Conservation (phyloP, 768 basidiomycete genomes). For the Termitomyces eurrhizus region DNA sequence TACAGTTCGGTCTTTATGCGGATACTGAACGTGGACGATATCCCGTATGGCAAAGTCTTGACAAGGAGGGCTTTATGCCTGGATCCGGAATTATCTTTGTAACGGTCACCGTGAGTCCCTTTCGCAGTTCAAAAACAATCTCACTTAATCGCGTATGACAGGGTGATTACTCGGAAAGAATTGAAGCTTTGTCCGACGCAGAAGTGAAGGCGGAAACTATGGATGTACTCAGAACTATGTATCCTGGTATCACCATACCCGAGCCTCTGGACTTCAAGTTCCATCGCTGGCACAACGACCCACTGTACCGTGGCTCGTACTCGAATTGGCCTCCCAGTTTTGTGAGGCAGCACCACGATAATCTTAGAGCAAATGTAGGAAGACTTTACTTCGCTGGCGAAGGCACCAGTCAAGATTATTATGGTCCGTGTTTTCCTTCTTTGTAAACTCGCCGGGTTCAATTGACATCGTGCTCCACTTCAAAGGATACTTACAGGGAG, state of each 20-base stretch:
- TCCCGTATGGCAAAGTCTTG: conserved; percentile 65
- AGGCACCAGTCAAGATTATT: conserved; percentile 54
- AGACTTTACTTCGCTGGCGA: conserved; percentile 66
- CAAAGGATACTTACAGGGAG: conserved; percentile 53
- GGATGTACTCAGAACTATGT: conserved; percentile 55
- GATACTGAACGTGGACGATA: conserved; percentile 58
- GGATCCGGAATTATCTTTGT: conserved; percentile 56
- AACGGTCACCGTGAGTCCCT: conserved; percentile 38
- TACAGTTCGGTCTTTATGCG: conserved; percentile 56
- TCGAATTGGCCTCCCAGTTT: conserved; percentile 70
- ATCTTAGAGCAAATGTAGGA: conserved; percentile 52
- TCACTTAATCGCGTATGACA: conserved; percentile 17
- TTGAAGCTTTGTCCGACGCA: conserved; percentile 46
- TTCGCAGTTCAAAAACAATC: neutral
- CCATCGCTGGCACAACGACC: conserved; percentile 50
- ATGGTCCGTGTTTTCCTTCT: conserved; percentile 33
- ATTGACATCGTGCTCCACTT: neutral
- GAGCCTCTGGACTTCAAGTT: conserved; percentile 53
- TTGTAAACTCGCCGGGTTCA: neutral
- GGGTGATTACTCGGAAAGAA: conserved; percentile 59
- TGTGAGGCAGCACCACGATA: conserved; percentile 45
- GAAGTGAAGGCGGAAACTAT: conserved; percentile 53
- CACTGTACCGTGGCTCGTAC: conserved; percentile 56
- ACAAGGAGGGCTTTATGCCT: conserved; percentile 53
- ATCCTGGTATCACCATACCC: conserved; percentile 48